These are phyloP conservation scores for Cephaloascus fragrans DNA, from an alignment of 805 yeast genomes.

Conservation along the genomic window DNA sequence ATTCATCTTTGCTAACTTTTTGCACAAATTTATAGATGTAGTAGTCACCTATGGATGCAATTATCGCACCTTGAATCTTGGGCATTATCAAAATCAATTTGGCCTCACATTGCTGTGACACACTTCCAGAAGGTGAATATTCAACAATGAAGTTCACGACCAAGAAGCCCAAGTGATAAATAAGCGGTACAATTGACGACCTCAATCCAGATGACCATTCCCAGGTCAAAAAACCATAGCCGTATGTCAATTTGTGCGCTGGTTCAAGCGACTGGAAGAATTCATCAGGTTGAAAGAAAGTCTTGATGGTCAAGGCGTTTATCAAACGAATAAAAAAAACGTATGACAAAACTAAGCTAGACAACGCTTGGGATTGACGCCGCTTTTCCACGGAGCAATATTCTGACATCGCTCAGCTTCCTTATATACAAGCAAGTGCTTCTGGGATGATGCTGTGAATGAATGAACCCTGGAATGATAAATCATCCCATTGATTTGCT, in stretches of 20 bases:
- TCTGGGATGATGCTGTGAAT: no score
- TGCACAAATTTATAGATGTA: conserved; percentile 39
- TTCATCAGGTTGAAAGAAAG: conserved; percentile 96
- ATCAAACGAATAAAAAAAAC: conserved; percentile 37
- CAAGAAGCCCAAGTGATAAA: conserved; percentile 42
- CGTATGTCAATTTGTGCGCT: conserved; percentile 66
- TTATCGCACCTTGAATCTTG: conserved; percentile 53
- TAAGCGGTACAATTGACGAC: conserved; percentile 69
- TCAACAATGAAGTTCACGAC: conserved; percentile 6
- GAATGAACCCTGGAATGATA: no score
- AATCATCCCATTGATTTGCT: no score
- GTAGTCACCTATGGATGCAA: conserved; percentile 68
- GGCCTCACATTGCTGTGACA: conserved; percentile 19
- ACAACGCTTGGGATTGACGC: no score
- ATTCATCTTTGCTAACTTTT: conserved; percentile 17
- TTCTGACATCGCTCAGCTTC: no score
- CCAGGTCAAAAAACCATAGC: conserved; percentile 87
- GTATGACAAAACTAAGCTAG: conserved; percentile 12
- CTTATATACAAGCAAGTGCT: no score
- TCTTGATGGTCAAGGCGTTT: conserved; percentile 54
- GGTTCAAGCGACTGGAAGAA: conserved; percentile 91
- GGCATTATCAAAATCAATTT: conserved; percentile 43
- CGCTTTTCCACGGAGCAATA: no score
- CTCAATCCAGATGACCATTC: conserved; percentile 79
- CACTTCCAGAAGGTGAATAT: conserved; percentile 14